A percentile compares a stretch with the other conserved stretches of the same genome.
Evolutionary conservation across 139 green algal genomes (phyloP).

Genomic region (Coccomyxa sp.): DNA sequence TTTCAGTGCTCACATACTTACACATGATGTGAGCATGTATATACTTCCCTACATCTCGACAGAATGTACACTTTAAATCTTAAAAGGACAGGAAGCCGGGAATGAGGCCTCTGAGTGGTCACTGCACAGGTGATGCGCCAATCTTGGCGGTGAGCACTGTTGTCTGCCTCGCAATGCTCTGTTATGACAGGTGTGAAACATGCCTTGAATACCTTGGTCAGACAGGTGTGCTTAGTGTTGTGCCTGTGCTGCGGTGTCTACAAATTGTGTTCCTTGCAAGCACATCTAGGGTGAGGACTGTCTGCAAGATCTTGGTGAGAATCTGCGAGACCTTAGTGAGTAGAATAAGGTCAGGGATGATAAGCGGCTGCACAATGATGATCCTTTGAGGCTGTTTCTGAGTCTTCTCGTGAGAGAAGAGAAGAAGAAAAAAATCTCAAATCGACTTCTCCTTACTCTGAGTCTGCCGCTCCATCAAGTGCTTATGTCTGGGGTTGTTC

Average conservation of each 20-base stretch:
- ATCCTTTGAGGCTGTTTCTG: constrained; percentile 51
- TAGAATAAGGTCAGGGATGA: neutral
- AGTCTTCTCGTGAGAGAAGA: constrained; percentile 7
- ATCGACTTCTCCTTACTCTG: constrained; percentile 53
- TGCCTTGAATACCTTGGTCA: neutral
- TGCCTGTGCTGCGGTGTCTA: neutral
- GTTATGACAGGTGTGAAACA: too few species aligned
- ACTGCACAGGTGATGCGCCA: too few species aligned
- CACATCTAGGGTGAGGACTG: too few species aligned
- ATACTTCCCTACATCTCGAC: constrained; percentile 16
- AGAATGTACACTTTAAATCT: neutral
- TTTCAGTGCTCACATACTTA: constrained; percentile 30
- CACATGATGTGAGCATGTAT: constrained; percentile 29
- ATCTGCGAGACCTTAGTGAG: too few species aligned
- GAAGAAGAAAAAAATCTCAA: constrained; percentile 39
- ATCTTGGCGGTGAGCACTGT: too few species aligned
- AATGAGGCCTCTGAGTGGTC: too few species aligned
- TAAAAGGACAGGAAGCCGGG: neutral
- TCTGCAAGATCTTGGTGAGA: neutral
- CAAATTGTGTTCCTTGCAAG: neutral
- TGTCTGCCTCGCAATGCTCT: neutral
- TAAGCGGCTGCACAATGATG: constrained; percentile 29
- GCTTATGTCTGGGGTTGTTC: too few species aligned
- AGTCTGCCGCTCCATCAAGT: constrained; percentile 14
- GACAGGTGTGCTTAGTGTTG: neutral